Evolutionary conservation across 331 rosid genomes (phyloP), one percentile per base, ranked within the genome.

Genomic region (Spiraea crenata): DNA sequence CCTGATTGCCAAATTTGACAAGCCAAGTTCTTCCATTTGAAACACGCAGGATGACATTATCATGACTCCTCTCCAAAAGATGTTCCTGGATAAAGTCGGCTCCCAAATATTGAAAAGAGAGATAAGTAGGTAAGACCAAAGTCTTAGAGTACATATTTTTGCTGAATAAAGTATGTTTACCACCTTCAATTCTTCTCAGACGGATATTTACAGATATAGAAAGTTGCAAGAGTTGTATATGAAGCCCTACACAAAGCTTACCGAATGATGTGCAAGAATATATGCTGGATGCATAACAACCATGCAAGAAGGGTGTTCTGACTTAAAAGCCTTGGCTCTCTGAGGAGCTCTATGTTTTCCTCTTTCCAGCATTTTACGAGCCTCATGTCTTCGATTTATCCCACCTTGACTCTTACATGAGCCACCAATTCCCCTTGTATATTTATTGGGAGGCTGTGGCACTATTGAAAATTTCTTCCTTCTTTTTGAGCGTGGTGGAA

Each of bases 231-330:
- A 4, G 37, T 39, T 3, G 40, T 61, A n/a, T 34, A 69, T n/a
- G 1, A 8, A 11, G 9, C 11, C 35, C 19, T 6, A 15, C 14
- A 52, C 20, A 56, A 51, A 41, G 42, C 78, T 67, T 63, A 80
- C 85, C 78, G 68, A 5, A 44, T 5, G 0, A 31, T 1, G 0
- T 3, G 5, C 1, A 4, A 0, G 16, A 40, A 71, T 41, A 35
- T 77, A 59, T 3, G 80, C 69, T 15, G 70, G 81, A 37, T 12
- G 52, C 76, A 82, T 69, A 46, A 75, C 80, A 61, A 77, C 9
- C 49, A 15, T 3, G 64, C 76, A 77, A 51, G 13, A 61, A 4
- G 82, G 82, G 31, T 75, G 60, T 14, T 54, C 46, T 5, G 78
- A 15, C 61, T 50, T 66, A 57, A 78, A 82, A 46, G 64, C 68